These are phyloP conservation scores for Oryza meyeriana DNA, from an alignment of 176 grass and related monocot genomes.

Conservation along the genomic window DNA sequence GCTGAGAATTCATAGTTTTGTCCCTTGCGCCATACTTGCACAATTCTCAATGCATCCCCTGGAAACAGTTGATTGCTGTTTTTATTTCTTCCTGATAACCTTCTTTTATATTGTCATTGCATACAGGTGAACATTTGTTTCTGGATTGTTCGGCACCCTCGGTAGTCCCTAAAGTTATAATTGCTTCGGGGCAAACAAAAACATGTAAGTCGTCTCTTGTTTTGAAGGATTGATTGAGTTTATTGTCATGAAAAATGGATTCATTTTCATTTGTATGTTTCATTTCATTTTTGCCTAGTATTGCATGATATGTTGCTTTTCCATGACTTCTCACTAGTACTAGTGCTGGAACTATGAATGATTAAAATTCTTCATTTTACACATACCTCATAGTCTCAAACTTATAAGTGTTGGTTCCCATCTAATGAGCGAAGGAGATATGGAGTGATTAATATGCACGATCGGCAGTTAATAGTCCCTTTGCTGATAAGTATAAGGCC, in stretches of 20 bases:
- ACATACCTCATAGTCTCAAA: not conserved
- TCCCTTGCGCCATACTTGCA: not conserved
- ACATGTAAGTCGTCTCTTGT: conserved; percentile 65
- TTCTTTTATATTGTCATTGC: conserved; percentile 29
- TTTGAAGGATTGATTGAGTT: not conserved
- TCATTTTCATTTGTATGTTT: not conserved
- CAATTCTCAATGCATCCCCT: conserved; percentile 4
- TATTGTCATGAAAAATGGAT: conserved; percentile 1
- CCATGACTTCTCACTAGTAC: not conserved
- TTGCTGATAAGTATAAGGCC: not conserved
- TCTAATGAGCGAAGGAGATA: not conserved
- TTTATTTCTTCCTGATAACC: conserved; percentile 22
- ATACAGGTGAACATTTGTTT: conserved; percentile 78
- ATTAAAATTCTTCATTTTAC: not conserved
- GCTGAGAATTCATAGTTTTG: not conserved
- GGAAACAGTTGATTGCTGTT: not conserved
- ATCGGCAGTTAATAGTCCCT: not conserved
- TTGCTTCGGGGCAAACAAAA: conserved; percentile 73
- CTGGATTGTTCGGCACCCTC: conserved; percentile 62
- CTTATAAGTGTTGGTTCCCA: not conserved
- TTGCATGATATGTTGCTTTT: not conserved
- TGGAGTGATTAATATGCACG: not conserved
- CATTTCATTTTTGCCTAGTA: not conserved
- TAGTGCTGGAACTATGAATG: not conserved
- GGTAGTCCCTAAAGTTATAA: conserved; percentile 72